Evolutionary conservation across 805 yeast genomes (phyloP), one percentile per base, ranked within the genome.

Genomic region (Zygosaccharomyces siamensis): DNA sequence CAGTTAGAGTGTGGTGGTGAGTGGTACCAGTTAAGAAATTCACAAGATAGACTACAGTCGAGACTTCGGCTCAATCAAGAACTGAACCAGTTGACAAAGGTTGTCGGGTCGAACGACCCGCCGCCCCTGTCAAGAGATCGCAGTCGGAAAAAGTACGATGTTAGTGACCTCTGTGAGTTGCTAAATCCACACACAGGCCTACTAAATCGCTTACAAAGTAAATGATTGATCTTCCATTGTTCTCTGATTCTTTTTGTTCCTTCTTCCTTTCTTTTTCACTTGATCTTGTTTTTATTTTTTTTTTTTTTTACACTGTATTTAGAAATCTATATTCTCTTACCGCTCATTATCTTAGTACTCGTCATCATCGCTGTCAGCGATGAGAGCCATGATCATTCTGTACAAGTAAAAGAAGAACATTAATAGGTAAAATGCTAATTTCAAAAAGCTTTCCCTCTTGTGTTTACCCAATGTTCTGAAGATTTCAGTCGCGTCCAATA

Each of bases 401-500:
- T 90, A 92, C 64, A 92, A 79, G 77, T 89, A 92, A 77, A 79
- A 89, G 84, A 93, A 92, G 80, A 93, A 93, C 85, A 92, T 75
- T 63, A 88, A 70, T 61, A 92, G 77, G 68, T 89, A 92, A 80
- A 88, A 89, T 8, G 93, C 97, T 60, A 93, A 79, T 70, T 92
- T 92, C 68, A 87, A 71, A 66, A 90, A 89, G 52, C 89, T 79
- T 72, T 90, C 98, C 69, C 85, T 86, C 80, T 93, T 92, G 74
- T 90, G 96, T 65, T 85, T 87, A 60, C 88, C 79, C 64, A 92
- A 79, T 37, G 97, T 90, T 75, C 98, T 81, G 73, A 93, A 93
- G 62, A 92, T 93, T 70, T 92, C 97, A 39, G 99, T 92, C 50
- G 98, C 98, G 69, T 93, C 99, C 68, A 90, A 81, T 55, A 87